Evolutionary conservation across 495 filamentous ascomycete genomes (phyloP).

Genomic region (Aspergillus ellipticus): DNA sequence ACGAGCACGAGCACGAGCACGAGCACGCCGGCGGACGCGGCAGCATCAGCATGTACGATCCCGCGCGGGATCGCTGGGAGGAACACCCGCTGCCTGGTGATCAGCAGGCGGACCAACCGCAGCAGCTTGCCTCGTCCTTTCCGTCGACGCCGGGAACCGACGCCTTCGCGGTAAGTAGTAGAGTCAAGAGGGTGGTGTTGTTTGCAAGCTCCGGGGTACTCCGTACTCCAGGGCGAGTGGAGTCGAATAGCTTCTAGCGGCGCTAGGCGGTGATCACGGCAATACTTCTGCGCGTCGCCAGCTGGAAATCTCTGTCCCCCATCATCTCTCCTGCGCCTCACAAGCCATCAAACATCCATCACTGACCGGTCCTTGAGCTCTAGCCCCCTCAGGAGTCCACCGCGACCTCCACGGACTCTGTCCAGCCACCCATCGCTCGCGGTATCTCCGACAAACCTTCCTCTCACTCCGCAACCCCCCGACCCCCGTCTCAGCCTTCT

Average conservation of each 20-base stretch:
- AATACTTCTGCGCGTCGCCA: neutral
- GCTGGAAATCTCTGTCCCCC: neutral
- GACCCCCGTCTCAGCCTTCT: neutral
- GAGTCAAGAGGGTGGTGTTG: neutral
- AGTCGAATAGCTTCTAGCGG: neutral
- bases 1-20: slow-evolving; percentile 7
- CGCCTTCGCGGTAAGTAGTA: neutral
- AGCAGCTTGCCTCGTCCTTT: neutral
- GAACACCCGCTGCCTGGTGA: slow-evolving; percentile 20
- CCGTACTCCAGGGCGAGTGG: neutral
- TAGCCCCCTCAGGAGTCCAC: neutral
- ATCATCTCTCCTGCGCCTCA: too few relatives aligned
- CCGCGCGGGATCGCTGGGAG: slow-evolving; percentile 37
- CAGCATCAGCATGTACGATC: slow-evolving; percentile 37
- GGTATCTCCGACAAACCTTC: neutral
- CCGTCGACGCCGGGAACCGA: neutral
- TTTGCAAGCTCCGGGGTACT: neutral
- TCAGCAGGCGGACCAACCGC: slow-evolving; percentile 20
- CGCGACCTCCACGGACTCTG: neutral
- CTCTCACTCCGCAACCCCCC: slow-evolving; percentile 1
- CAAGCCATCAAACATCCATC: neutral
- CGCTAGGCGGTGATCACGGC: neutral
- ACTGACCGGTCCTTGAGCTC: neutral
- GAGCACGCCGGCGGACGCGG: slow-evolving; percentile 7
- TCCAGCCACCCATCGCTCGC: neutral